Base-by-base conservation (phyloP, 768 basidiomycete species). In the Dioszegia aurantiaca region DNA sequence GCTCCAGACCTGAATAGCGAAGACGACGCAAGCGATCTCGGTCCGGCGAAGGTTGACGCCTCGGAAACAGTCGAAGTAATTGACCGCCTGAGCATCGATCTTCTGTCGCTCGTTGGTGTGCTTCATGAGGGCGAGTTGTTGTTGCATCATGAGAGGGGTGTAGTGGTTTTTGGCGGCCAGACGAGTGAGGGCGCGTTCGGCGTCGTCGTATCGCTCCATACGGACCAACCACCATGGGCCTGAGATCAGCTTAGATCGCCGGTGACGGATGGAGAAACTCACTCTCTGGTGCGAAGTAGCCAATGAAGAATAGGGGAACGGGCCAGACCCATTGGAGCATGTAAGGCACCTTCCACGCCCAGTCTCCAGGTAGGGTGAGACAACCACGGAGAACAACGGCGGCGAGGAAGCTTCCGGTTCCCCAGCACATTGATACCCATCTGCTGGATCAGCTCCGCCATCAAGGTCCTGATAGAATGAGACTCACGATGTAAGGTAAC, bases 31-130 rank as follows among this genome's bases (percentile, higher is more conserved):
- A 12, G 61, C 63, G 39, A 72, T 69, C 41, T 63, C 58, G 17
- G 68, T 72, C 42, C 70, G 60, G 55, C 64, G 58, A 12, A 46
- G 45, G 56, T 72, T 65, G 47, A 57, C 47, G 14, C 68, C 65
- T 39, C 56, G 51, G 64, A 72, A 69, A 39, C 63, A 67, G 24
- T 72, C 54, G 11, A 46, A 16, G 39, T 64, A 71, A 2, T 30
- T 46, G 14, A 46, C 59, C 1, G 54, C 55, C 5, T 19, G 11
- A 26, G 48, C 40, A 1, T 52, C 37, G 6, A 36, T 28, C 46
- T 58, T 60, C 62, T 79, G 77, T n/a, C 77, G 27, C 51, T 68
- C 72, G 60, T 72, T 75, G 24, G 77, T 77, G 65, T 77, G 73
- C 14, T 68, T 48, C 68, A 77, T 75, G 67, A 77, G 68, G 21